Conservation (phyloP, 1,284 basidiomycete genomes). For the Hemileia vastatrix region DNA sequence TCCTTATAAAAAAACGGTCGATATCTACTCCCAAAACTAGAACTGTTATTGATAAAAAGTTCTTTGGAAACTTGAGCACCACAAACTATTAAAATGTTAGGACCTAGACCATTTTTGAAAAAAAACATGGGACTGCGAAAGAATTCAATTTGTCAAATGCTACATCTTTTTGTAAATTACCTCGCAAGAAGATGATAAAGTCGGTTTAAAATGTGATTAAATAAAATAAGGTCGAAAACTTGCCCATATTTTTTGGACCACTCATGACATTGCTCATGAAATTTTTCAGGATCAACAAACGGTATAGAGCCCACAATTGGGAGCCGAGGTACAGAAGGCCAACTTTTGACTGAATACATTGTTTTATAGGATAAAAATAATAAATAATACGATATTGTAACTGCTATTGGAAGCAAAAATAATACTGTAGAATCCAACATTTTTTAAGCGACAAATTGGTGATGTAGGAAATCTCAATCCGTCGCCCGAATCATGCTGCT, state of each 20-base stretch:
- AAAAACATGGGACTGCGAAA: background rate
- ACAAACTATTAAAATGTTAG: background rate
- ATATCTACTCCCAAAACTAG: background rate
- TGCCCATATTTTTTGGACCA: background rate
- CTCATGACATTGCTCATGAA: background rate
- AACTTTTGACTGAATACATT: too few relatives aligned
- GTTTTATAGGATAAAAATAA: too few relatives aligned
- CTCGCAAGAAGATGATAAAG: background rate
- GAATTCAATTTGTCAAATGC: too few relatives aligned
- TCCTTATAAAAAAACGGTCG: background rate
- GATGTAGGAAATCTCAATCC: too few relatives aligned
- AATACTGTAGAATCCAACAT: too few relatives aligned
- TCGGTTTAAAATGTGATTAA: background rate
- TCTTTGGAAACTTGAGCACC: background rate
- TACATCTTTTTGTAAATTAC: too few relatives aligned
- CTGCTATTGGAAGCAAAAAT: too few relatives aligned
- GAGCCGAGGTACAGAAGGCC: background rate
- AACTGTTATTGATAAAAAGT: background rate
- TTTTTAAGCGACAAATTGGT: too few relatives aligned
- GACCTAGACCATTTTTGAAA: background rate
- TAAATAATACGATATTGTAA: too few relatives aligned
- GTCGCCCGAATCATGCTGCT: too few relatives aligned
- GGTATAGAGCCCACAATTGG: background rate
- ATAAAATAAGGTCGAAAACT: background rate
- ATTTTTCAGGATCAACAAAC: background rate